phyloP scores from a whole-genome alignment of 768 basidiomycete species.

The Asterophora lycoperdoides region DNA sequence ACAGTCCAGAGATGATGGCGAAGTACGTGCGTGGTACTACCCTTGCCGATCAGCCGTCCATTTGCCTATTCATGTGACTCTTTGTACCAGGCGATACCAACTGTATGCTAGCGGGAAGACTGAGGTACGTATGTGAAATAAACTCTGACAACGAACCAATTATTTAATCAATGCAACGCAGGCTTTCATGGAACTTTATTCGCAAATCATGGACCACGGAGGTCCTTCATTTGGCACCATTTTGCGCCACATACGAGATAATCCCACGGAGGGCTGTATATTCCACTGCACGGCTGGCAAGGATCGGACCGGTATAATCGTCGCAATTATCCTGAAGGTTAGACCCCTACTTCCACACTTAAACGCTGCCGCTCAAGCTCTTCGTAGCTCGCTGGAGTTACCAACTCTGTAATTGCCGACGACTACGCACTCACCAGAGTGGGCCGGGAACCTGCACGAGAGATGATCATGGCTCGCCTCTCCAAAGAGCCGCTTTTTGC shows the following conservation, averaged over 20 bases:
- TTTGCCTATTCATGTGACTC: slow-evolving; percentile 22
- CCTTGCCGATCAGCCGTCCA: slow-evolving; percentile 13
- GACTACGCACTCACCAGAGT: slow-evolving; percentile 78
- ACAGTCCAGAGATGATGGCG: slow-evolving; percentile 81
- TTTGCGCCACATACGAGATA: slow-evolving; percentile 69
- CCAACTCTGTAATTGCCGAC: slow-evolving; percentile 56
- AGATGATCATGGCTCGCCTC: slow-evolving; percentile 64
- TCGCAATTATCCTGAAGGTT: slow-evolving; percentile 71
- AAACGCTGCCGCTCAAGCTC: neutral
- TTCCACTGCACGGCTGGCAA: slow-evolving; percentile 88
- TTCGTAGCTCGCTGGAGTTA: slow-evolving; percentile 65
- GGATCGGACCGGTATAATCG: slow-evolving; percentile 74
- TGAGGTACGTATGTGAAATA: slow-evolving; percentile 42
- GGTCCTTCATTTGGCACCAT: slow-evolving; percentile 66
- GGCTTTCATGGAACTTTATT: slow-evolving; percentile 80
- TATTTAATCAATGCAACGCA: slow-evolving; percentile 22
- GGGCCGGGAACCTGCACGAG: slow-evolving; percentile 75
- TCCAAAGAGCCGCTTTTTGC: slow-evolving; percentile 70
- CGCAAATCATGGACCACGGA: slow-evolving; percentile 75
- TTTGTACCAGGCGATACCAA: slow-evolving; percentile 51
- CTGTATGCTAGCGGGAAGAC: slow-evolving; percentile 78
- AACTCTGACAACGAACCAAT: neutral
- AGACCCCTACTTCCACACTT: slow-evolving; percentile 1
- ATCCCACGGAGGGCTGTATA: slow-evolving; percentile 56
- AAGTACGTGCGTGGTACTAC: slow-evolving; percentile 56